These are phyloP conservation scores for Starmera pachycereana DNA, from an alignment of 805 yeast genomes.

Conservation along the genomic window DNA sequence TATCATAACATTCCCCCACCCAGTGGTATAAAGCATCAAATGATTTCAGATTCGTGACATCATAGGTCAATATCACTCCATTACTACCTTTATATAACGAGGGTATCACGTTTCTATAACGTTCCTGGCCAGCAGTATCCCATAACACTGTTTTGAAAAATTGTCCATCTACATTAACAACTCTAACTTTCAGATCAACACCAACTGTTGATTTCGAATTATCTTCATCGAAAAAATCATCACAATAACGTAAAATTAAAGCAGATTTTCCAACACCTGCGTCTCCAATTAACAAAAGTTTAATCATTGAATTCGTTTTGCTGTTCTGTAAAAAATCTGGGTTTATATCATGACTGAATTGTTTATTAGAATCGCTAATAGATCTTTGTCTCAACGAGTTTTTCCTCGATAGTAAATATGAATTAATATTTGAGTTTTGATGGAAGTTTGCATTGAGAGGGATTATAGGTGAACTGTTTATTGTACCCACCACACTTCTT, in stretches of 20 bases:
- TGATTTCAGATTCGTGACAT: constrained; percentile 27
- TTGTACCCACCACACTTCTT: constrained; percentile 13
- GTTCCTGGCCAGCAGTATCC: constrained; percentile 45
- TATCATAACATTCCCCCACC: constrained; percentile 31
- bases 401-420: constrained; percentile 5
- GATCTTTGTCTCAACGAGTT: constrained; percentile 3
- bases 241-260: constrained; percentile 31
- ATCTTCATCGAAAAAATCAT: constrained; percentile 24
- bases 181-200: constrained; percentile 33
- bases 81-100: constrained; percentile 35
- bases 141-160: constrained; percentile 34
- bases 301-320: constrained; percentile 19
- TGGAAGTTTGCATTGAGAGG: constrained; percentile 18
- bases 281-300: constrained; percentile 32
- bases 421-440: constrained; percentile 13
- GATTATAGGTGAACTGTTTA: constrained; percentile 18
- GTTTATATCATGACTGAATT: no score
- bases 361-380: constrained; percentile 3
- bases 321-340: background rate
- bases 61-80: constrained; percentile 34
- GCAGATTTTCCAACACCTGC: constrained; percentile 42
- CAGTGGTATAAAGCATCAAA: constrained; percentile 30
- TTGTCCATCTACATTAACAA: constrained; percentile 32
- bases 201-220: constrained; percentile 33
- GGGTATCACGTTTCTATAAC: constrained; percentile 36